Evolutionary conservation across 805 yeast genomes (phyloP).

Genomic region (Sungouiella blattae): DNA sequence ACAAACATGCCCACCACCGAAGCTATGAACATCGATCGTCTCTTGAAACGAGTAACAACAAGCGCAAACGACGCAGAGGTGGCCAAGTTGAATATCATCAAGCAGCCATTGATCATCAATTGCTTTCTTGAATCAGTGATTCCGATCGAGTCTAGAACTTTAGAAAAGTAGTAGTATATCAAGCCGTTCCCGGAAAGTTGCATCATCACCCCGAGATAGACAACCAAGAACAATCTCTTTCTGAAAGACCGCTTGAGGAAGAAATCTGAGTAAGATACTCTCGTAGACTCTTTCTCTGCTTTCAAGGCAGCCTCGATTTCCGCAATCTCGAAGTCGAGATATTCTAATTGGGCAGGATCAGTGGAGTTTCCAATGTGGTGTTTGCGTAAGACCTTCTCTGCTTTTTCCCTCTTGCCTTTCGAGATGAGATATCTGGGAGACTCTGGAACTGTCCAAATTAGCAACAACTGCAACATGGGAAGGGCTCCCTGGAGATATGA

Average conservation of each 20-base stretch:
- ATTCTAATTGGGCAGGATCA: conserved; percentile 12
- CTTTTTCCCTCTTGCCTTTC: conserved; percentile 40
- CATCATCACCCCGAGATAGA: conserved; percentile 30
- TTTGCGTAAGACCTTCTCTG: conserved; percentile 34
- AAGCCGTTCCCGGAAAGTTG: conserved; percentile 49
- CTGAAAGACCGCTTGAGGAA: conserved; percentile 33
- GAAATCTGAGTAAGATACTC: conserved; percentile 34
- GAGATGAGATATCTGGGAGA: conserved; percentile 43
- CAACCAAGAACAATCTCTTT: conserved; percentile 34
- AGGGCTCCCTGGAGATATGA: conserved; percentile 45
- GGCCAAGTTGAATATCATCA: conserved; percentile 44
- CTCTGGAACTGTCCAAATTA: conserved; percentile 35
- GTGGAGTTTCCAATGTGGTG: conserved; percentile 36
- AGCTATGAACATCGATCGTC: conserved; percentile 32
- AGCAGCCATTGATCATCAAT: conserved; percentile 46
- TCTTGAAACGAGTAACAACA: conserved; percentile 19
- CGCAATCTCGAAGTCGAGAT: conserved; percentile 15
- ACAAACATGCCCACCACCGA: conserved; percentile 33
- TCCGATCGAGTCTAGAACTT: conserved; percentile 50
- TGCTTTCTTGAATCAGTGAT: conserved; percentile 41
- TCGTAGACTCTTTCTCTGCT: conserved; percentile 31
- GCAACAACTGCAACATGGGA: conserved; percentile 37
- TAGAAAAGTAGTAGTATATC: conserved; percentile 45
- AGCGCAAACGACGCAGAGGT: conserved; percentile 19
- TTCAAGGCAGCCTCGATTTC: conserved; percentile 25